Conservation (phyloP, 1,284 basidiomycete species). For the Rhodotorula sp. region DNA sequence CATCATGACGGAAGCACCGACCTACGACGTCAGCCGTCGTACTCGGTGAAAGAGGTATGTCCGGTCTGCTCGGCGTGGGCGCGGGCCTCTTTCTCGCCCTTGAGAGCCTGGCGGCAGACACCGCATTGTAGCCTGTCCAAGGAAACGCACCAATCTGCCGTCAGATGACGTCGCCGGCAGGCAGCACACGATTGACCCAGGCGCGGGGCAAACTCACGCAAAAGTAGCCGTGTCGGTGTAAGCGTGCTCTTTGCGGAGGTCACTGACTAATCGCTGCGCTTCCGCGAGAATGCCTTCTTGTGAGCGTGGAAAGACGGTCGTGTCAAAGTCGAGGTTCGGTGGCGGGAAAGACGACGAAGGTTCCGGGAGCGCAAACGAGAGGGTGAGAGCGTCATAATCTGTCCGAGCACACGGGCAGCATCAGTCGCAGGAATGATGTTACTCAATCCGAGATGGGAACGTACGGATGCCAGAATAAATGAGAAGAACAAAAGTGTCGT, state of each 20-base stretch:
- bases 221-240: slow-evolving; percentile 90
- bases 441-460: slow-evolving; percentile 17
- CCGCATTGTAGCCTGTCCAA: slow-evolving; percentile 43
- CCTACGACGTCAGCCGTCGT: slow-evolving; percentile 46
- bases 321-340: slow-evolving; percentile 68
- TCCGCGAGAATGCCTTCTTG: slow-evolving; percentile 60
- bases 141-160: too few relatives aligned
- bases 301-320: slow-evolving; percentile 66
- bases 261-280: slow-evolving; percentile 66
- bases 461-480: slow-evolving; percentile 83
- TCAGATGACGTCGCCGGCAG: too few relatives aligned
- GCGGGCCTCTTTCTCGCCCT: slow-evolving; percentile 87
- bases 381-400: slow-evolving; percentile 74
- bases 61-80: slow-evolving; percentile 81
- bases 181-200: not conserved
- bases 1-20: not conserved
- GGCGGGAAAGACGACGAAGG: slow-evolving; percentile 50
- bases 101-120: slow-evolving; percentile 62
- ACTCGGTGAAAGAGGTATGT: slow-evolving; percentile 84
- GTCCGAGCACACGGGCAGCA: not conserved
- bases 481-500: slow-evolving; percentile 60
- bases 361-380: slow-evolving; percentile 71
- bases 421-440: not conserved
- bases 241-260: slow-evolving; percentile 69
- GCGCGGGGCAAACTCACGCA: slow-evolving; percentile 27